Evolutionary conservation across 2,329 filamentous ascomycete species (phyloP).

Genomic region (Pseudogymnoascus sp.): DNA sequence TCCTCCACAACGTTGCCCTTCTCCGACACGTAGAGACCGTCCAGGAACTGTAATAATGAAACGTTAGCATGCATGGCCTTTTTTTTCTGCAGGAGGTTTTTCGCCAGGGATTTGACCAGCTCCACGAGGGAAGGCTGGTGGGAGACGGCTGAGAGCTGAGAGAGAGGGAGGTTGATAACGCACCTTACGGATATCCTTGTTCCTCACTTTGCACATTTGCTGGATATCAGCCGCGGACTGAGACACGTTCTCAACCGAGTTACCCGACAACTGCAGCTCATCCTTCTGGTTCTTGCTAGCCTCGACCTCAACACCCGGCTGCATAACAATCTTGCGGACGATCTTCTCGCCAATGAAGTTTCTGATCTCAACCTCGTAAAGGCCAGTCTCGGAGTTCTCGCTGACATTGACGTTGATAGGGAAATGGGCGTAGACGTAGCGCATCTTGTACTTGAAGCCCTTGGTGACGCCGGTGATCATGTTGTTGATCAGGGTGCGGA

Average conservation of each 20-base stretch:
- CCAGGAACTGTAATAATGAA: slow-evolving; percentile 67
- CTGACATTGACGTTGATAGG: slow-evolving; percentile 99
- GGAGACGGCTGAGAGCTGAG: slow-evolving; percentile 21
- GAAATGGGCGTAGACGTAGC: slow-evolving; percentile 99
- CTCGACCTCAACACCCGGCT: slow-evolving; percentile 81
- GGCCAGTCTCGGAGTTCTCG: slow-evolving; percentile 85
- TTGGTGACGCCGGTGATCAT: slow-evolving; percentile 96
- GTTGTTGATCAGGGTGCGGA: slow-evolving; percentile 98
- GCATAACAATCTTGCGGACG: slow-evolving; percentile 84
- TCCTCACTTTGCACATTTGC: slow-evolving; percentile 98
- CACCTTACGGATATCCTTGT: slow-evolving; percentile 99
- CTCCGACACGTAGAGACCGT: slow-evolving; percentile 99
- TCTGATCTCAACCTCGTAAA: slow-evolving; percentile 91
- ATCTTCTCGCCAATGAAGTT: slow-evolving; percentile 99
- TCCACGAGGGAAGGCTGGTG: neutral
- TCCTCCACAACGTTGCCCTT: slow-evolving; percentile 85
- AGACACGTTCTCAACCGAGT: slow-evolving; percentile 95
- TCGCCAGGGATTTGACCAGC: neutral
- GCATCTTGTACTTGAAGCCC: slow-evolving; percentile 99
- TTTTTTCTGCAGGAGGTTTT: neutral
- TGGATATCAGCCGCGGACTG: slow-evolving; percentile 98
- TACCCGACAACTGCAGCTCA: slow-evolving; percentile 85
- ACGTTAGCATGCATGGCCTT: slow-evolving; percentile 6
- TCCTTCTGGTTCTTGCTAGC: slow-evolving; percentile 92
- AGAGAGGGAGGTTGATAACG: slow-evolving; percentile 21